Evolutionary conservation across 257 asterid species (phyloP).

Genomic region (Solanum chiquidenum): DNA sequence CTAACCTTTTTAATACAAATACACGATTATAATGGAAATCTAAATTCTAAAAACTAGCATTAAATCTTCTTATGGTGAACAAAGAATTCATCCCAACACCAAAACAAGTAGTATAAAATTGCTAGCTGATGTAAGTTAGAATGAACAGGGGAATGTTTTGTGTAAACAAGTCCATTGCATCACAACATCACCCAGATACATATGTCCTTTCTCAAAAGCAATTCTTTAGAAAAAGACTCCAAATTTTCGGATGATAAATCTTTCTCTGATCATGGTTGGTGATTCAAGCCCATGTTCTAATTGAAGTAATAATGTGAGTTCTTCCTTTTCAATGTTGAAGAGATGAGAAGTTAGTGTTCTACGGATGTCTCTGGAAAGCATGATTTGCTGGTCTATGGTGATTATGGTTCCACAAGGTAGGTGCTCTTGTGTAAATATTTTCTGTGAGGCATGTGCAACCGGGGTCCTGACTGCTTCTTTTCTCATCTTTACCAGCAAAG

Average conservation of each 20-base stretch:
- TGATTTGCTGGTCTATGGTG: background rate
- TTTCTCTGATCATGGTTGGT: background rate
- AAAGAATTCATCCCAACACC: background rate
- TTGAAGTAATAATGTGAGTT: background rate
- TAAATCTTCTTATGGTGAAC: background rate
- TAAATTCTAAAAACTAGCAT: background rate
- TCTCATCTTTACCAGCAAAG: no score
- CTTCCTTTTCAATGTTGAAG: constrained; percentile 6
- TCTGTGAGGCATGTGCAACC: constrained; percentile 53
- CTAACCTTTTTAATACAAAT: no score
- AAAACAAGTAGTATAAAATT: background rate
- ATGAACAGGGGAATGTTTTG: background rate
- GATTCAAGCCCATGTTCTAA: no score
- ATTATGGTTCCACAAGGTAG: constrained; percentile 10
- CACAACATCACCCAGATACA: background rate
- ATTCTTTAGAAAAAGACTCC: background rate
- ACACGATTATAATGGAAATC: background rate
- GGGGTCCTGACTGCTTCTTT: background rate
- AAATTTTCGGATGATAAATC: background rate
- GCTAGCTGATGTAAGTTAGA: background rate
- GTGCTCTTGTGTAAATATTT: constrained; percentile 58
- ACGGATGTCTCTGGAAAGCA: constrained; percentile 17
- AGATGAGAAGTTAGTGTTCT: constrained; percentile 37
- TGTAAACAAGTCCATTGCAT: background rate
- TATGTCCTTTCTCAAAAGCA: background rate